Percentiles rank a stretch among this genome's conserved stretches.
These are phyloP conservation scores for Tephrocybe sp. DNA, from an alignment of 768 basidiomycete species.

Conservation along the genomic window DNA sequence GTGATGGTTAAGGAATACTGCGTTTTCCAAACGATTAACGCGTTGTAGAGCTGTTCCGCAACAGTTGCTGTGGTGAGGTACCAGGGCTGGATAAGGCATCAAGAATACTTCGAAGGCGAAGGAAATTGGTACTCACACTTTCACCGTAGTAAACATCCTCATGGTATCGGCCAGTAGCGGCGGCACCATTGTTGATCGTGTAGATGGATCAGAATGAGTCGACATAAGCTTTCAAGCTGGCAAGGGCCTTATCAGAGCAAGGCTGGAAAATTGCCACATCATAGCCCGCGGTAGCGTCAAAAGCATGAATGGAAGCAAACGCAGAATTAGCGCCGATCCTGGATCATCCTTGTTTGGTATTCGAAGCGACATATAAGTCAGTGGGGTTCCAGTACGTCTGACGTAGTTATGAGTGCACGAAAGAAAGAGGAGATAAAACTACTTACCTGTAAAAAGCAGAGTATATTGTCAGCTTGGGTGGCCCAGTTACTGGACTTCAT, in stretches of 20 bases:
- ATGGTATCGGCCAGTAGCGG: constrained; percentile 76
- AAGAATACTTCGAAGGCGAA: not conserved
- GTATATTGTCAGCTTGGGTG: constrained; percentile 58
- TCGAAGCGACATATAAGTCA: constrained; percentile 65
- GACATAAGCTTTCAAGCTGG: constrained; percentile 68
- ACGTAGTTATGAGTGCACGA: not conserved
- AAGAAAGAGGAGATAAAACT: not conserved
- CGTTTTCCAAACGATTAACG: constrained; percentile 63
- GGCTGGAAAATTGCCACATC: constrained; percentile 79
- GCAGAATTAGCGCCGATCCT: constrained; percentile 76
- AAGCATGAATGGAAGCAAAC: constrained; percentile 76
- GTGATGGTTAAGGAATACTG: constrained; percentile 56
- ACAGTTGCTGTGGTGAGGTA: constrained; percentile 71
- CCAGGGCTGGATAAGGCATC: constrained; percentile 56
- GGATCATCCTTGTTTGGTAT: constrained; percentile 71
- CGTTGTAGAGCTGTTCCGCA: constrained; percentile 79
- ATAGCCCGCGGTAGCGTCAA: constrained; percentile 71
- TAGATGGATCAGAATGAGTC: constrained; percentile 75
- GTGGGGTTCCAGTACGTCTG: constrained; percentile 79
- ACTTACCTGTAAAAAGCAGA: constrained; percentile 75
- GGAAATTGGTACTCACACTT: constrained; percentile 48
- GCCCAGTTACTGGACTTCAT: constrained; percentile 44
- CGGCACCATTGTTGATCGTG: constrained; percentile 62
- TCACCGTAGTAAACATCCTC: constrained; percentile 75
- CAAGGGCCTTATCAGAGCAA: constrained; percentile 77